Conservation (phyloP, 2,329 filamentous ascomycete genomes). For the Aspergillus quadricinctus region DNA sequence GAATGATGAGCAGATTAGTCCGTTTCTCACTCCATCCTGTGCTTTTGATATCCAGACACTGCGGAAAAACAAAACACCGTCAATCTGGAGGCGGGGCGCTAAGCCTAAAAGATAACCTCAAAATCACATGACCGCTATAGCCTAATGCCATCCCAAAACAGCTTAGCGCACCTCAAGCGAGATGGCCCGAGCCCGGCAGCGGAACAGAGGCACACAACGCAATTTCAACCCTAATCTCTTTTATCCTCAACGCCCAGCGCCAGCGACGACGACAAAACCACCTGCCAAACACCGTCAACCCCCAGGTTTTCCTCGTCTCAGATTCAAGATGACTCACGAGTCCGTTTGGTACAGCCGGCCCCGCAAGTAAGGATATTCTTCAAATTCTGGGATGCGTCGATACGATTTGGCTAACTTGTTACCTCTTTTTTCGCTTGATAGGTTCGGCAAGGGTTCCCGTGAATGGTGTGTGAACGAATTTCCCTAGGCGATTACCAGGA, state of each 20-base stretch:
- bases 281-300: constrained; percentile 34
- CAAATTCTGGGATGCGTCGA: neutral
- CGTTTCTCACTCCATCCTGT: neutral
- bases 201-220: constrained; percentile 29
- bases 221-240: constrained; percentile 29
- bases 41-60: neutral
- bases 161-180: constrained; percentile 29
- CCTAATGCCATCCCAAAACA: constrained; percentile 9
- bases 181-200: constrained; percentile 25
- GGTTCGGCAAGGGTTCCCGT: constrained; percentile 84
- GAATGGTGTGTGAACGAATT: constrained; percentile 66
- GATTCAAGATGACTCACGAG: constrained; percentile 77
- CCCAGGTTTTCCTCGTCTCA: constrained; percentile 25
- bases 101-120: neutral
- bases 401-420: constrained; percentile 17
- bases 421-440: constrained; percentile 13
- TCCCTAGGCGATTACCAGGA: constrained; percentile 4
- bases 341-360: constrained; percentile 99
- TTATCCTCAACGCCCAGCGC: constrained; percentile 30
- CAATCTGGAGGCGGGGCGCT: constrained; percentile 1
- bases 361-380: constrained; percentile 61
- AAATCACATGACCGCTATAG: constrained; percentile 9
- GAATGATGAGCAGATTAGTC: neutral
- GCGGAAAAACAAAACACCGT: constrained; percentile 8
- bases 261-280: constrained; percentile 29